Evolutionary conservation across 2,329 filamentous ascomycete genomes (phyloP).

Genomic region (Aspergillus hiratsukae): DNA sequence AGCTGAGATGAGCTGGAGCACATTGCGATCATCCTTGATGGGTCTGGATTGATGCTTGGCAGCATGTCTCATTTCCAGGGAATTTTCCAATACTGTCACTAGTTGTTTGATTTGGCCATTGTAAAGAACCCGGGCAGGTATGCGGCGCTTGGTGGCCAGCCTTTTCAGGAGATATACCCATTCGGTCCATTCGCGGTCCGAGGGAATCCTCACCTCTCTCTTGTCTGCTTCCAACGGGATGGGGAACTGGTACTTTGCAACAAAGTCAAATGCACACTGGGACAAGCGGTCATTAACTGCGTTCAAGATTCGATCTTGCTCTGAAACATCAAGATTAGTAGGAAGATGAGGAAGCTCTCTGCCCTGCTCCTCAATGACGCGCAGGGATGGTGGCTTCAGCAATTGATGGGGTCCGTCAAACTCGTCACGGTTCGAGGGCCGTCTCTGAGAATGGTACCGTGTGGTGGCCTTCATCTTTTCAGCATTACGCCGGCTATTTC

Average conservation of each 20-base stretch:
- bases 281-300: slow-evolving; percentile 81
- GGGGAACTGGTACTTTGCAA: slow-evolving; percentile 86
- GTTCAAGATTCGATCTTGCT: slow-evolving; percentile 76
- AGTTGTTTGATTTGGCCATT: slow-evolving; percentile 90
- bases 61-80: slow-evolving; percentile 79
- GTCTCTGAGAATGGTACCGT: slow-evolving; percentile 52
- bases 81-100: slow-evolving; percentile 83
- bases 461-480: slow-evolving; percentile 28
- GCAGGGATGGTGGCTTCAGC: slow-evolving; percentile 65
- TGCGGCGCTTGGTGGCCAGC: slow-evolving; percentile 78
- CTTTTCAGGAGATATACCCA: slow-evolving; percentile 86
- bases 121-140: slow-evolving; percentile 77
- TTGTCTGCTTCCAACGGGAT: slow-evolving; percentile 80
- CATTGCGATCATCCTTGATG: slow-evolving; percentile 82
- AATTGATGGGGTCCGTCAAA: slow-evolving; percentile 86
- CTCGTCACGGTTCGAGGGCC: slow-evolving; percentile 78
- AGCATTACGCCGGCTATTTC: slow-evolving; percentile 28
- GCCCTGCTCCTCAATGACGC: slow-evolving; percentile 70
- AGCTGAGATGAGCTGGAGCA: slow-evolving; percentile 80
- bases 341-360: slow-evolving; percentile 76
- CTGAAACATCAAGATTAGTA: slow-evolving; percentile 74
- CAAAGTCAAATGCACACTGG: slow-evolving; percentile 83
- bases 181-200: slow-evolving; percentile 84
- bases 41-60: slow-evolving; percentile 78
- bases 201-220: slow-evolving; percentile 67